Conservation (phyloP, 2,329 filamentous ascomycete genomes). For the Aureobasidium sp. region DNA sequence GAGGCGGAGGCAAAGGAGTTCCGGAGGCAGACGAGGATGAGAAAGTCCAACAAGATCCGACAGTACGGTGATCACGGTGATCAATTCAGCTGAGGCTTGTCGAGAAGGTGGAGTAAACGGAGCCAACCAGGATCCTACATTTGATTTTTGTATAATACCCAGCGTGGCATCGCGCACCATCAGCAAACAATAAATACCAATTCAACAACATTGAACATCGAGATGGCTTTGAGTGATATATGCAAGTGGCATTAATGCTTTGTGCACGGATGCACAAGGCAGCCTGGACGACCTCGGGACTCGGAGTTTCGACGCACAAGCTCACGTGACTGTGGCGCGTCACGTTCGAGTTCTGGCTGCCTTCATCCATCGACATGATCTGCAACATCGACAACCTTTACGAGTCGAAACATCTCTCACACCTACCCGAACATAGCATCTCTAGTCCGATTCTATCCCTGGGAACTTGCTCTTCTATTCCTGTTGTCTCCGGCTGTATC, state of each 20-base stretch:
- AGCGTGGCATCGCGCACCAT: neutral
- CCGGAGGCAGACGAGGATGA: slow-evolving; percentile 29
- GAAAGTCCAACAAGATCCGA: slow-evolving; percentile 44
- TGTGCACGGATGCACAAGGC: too few species aligned
- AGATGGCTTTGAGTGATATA: too few species aligned
- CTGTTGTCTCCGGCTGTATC: neutral
- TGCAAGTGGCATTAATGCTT: too few species aligned
- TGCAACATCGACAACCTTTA: neutral
- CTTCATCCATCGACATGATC: neutral
- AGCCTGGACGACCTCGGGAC: too few species aligned
- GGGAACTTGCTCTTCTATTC: neutral
- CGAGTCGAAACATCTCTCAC: neutral
- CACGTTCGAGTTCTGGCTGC: neutral
- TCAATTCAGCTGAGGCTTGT: slow-evolving; percentile 49
- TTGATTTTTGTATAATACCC: neutral
- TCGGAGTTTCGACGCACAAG: too few species aligned
- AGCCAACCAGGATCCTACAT: neutral
- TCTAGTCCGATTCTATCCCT: neutral
- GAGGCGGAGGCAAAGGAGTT: slow-evolving; percentile 34
- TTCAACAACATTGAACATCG: neutral
- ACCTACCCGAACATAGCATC: neutral
- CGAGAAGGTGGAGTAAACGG: neutral
- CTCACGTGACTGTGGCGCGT: neutral
- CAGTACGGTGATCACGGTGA: slow-evolving; percentile 49
- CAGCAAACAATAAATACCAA: neutral